Evolutionary conservation across 257 asterid species (phyloP), one percentile per base, ranked within the genome.

Genomic region (Plantago ovata): DNA sequence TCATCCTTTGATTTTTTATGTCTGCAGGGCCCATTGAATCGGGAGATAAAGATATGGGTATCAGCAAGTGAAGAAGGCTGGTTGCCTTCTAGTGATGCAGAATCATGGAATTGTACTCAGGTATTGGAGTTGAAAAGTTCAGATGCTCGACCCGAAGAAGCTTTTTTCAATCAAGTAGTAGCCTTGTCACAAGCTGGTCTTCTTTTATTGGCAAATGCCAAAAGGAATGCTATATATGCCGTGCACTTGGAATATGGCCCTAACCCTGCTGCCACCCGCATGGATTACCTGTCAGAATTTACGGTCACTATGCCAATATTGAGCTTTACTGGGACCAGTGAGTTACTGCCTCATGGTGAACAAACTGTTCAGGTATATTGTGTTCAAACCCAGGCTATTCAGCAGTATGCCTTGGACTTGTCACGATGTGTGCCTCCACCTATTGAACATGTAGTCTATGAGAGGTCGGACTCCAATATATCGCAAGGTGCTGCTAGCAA

Each of bases 371-470:
- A 84, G 81, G 95, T 93, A 28, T 93, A 93, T 68, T 89, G 99
- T 63, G 95, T 93, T 66, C 99, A 93, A 78, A 93, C 99, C 1
- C 96, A 82, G 69, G 99, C 97, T 63, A 93, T 93, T 76, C 97
- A 93, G 82, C 95, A 89, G 74, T 89, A 93, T 73, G 96, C 97
- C 32, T 71, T 93, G 77, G 95, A 93, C 47, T 77, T 86, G 68
- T 89, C 86, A 15, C 99, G 86, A 72, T 93, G 99, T 75, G 76
- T 89, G 50, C 97, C 97, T 46, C 87, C 87, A 39, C 95, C 87
- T 3, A 61, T 72, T 62, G 97, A 81, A 57, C 84, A 69, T 65
- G 67, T 67, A 33, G 56, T 66, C 32, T 71, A 69, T 45, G 96
- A 93, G 69, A 89, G 69, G 79, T 70, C 87, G 45, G 94, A 79